A percentile compares a stretch with the other conserved stretches of the same genome.
These are phyloP conservation scores for Marchantia polymorpha DNA, from an alignment of 225 moss, liverwort and hornwort species.

Conservation along the genomic window DNA sequence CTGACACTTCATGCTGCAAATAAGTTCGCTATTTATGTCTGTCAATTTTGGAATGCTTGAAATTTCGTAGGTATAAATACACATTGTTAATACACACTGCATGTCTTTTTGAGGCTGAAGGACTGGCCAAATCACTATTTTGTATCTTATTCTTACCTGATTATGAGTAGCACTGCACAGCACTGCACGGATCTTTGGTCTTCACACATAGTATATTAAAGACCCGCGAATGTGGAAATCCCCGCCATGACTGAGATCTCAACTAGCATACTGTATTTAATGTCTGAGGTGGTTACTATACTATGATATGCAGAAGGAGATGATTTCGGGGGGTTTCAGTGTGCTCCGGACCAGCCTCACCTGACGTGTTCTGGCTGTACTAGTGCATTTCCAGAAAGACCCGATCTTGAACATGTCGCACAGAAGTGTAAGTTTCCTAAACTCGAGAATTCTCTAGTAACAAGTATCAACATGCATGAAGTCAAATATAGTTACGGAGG, in stretches of 20 bases:
- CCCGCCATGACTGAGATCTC: too few relatives aligned
- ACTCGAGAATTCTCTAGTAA: too few relatives aligned
- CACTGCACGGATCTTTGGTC: too few relatives aligned
- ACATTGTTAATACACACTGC: too few relatives aligned
- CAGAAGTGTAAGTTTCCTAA: conserved; percentile 33
- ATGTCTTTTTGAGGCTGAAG: not conserved
- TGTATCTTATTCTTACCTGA: too few relatives aligned
- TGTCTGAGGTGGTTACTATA: not conserved
- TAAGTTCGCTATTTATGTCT: too few relatives aligned
- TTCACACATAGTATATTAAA: too few relatives aligned
- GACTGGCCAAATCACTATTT: not conserved
- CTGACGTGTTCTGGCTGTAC: conserved; percentile 29
- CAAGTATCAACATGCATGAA: too few relatives aligned
- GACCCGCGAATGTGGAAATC: too few relatives aligned
- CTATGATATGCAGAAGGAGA: conserved; percentile 1
- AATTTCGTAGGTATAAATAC: not conserved
- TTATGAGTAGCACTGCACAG: too few relatives aligned
- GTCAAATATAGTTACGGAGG: too few relatives aligned
- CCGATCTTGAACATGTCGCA: conserved; percentile 21
- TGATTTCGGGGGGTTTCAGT: conserved; percentile 24
- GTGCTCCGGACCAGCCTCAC: conserved; percentile 33
- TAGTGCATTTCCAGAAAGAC: conserved; percentile 33
- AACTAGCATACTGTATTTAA: too few relatives aligned
- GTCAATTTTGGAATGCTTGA: not conserved
- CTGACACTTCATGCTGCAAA: not conserved